phyloP scores from a whole-genome alignment of 1,284 basidiomycete species.

The Hemileia vastatrix region DNA sequence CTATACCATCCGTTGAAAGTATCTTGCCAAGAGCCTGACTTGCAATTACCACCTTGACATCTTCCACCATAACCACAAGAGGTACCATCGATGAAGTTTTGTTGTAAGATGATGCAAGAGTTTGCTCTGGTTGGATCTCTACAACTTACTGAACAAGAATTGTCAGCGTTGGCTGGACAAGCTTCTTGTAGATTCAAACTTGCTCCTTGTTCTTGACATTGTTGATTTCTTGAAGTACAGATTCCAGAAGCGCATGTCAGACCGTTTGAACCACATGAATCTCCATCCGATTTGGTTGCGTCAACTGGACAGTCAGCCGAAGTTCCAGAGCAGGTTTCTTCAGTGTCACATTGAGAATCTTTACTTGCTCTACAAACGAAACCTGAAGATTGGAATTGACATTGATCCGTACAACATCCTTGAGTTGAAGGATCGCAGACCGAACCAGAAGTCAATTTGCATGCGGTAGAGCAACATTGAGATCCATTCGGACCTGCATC shows the following conservation, averaged over 20 bases:
- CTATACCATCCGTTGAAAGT: conserved; percentile 30
- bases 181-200: conserved; percentile 29
- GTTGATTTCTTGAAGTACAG: conserved; percentile 38
- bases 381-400: conserved; percentile 31
- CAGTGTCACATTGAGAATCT: conserved; percentile 35
- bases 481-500: conserved; percentile 38
- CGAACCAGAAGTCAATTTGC: conserved; percentile 31
- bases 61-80: conserved; percentile 38
- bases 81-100: conserved; percentile 38
- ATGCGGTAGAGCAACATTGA: conserved; percentile 35
- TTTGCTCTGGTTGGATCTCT: conserved; percentile 31
- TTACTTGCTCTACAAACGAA: conserved; percentile 34
- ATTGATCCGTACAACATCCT: conserved; percentile 34
- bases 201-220: conserved; percentile 30
- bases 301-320: conserved; percentile 36
- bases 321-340: conserved; percentile 36
- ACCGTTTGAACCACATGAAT: conserved; percentile 29
- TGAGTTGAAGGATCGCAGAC: conserved; percentile 37
- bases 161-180: conserved; percentile 32
- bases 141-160: conserved; percentile 35
- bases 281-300: conserved; percentile 31
- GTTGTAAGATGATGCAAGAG: conserved; percentile 35
- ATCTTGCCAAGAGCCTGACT: too few relatives aligned
- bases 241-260: conserved; percentile 36
- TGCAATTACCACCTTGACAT: conserved; percentile 36